Conservation (phyloP, 2,329 filamentous ascomycete genomes). For the Coleophoma crateriformis region DNA sequence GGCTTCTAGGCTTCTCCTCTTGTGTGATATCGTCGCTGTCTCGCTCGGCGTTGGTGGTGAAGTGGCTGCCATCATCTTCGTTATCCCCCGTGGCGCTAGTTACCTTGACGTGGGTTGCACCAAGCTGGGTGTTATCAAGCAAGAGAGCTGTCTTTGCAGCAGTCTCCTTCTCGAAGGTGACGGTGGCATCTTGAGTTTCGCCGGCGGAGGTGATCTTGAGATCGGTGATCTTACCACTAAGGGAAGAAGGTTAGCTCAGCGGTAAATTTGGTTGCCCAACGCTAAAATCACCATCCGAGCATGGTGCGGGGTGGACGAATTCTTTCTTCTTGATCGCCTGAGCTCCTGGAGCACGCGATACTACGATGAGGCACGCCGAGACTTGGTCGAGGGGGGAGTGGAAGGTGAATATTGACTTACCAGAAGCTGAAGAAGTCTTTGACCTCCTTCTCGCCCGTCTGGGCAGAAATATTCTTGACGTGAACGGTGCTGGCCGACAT, state of each 20-base stretch:
- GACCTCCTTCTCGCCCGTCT: conserved; percentile 86
- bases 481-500: conserved; percentile 68
- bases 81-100: conserved; percentile 59
- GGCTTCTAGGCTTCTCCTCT: conserved; percentile 92
- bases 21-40: conserved; percentile 72
- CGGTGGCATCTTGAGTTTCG: conserved; percentile 76
- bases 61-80: conserved; percentile 52
- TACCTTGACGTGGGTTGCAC: conserved; percentile 75
- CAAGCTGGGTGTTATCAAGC: conserved; percentile 93
- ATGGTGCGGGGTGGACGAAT: no score
- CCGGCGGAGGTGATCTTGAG: conserved; percentile 68
- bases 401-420: conserved; percentile 42
- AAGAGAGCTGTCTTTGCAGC: conserved; percentile 96
- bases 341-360: not conserved
- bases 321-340: no score
- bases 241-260: not conserved
- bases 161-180: conserved; percentile 94
- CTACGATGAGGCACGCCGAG: not conserved
- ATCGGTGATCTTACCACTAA: conserved; percentile 82
- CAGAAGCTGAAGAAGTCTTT: conserved; percentile 97
- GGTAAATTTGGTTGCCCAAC: not conserved
- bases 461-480: conserved; percentile 80
- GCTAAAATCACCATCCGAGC: not conserved
- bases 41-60: conserved; percentile 48
- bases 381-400: not conserved